Evolutionary conservation across 2,329 filamentous ascomycete genomes (phyloP), one percentile per base, ranked within the genome.

Genomic region (Xylariaceae sp.): DNA sequence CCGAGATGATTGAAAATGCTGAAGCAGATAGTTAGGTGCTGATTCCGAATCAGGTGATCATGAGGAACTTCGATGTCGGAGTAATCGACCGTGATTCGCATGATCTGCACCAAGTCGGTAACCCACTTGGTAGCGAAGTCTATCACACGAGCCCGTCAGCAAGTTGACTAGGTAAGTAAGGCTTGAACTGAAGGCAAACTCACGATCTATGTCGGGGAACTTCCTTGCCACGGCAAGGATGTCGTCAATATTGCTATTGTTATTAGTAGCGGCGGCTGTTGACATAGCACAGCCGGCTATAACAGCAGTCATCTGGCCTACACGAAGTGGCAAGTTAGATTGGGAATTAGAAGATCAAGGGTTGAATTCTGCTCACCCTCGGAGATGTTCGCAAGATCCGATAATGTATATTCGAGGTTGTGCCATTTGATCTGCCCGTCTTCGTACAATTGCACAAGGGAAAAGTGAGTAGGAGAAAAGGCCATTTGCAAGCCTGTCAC

Each of bases 1-100:
- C 89, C 90, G 8, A 97, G 77, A 55, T 90, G 86, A 59, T 89
- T 87, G 70, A 95, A 86, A 34, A 94, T 84, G 68, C 90, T 89
- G 10, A 97, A 78, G 58, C 86, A 90, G 58, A 89, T 81, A 61
- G 91, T 88, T 51, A 97, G 81, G 42, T 86, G 80, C 2, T 80
- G 78, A 67, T 94, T 92, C 61, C 87, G 80, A 64, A 94, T 82
- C 39, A 96, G 77, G 60, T 86, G 80, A 70, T 93, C 87, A 66
- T 88, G 84, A 50, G 84, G 82, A 1, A 84, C 77, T 61, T 96
- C 90, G 53, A 51, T 3, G 49, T 89, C 83, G 0, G 90, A 88
- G 70, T 92, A 95, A 74, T 97, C 93, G 52, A 92, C 84, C 53
- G 87, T 85, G 35, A 90, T 80, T 63, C 87, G 88, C 55, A 92